Evolutionary conservation across 352 stramenopile genomes (phyloP).

Genomic region (Phytophthora cactorum): DNA sequence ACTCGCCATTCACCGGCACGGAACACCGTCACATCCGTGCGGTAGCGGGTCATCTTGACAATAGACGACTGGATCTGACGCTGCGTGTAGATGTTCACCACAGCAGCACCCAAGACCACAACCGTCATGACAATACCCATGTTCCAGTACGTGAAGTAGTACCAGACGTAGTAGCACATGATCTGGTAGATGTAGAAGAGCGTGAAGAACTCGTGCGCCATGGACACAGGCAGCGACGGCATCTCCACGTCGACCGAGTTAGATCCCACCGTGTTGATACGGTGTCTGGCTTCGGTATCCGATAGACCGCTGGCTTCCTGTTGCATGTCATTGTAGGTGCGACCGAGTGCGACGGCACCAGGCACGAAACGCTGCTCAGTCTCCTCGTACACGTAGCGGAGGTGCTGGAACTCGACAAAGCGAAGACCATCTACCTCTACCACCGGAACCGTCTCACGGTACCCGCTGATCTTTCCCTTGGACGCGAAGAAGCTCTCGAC

Average conservation of each 20-base stretch:
- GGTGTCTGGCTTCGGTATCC: constrained; percentile 15
- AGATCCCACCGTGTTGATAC: constrained; percentile 32
- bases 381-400: constrained; percentile 52
- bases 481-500: constrained; percentile 29
- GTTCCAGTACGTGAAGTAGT: constrained; percentile 62
- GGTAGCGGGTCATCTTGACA: constrained; percentile 51
- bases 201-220: constrained; percentile 7
- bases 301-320: constrained; percentile 24
- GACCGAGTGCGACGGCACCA: constrained; percentile 12
- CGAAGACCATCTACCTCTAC: constrained; percentile 24
- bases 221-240: constrained; percentile 26
- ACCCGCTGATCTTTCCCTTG: constrained; percentile 28
- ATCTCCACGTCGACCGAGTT: constrained; percentile 51
- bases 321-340: constrained; percentile 25
- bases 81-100: constrained; percentile 55
- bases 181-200: too few species aligned
- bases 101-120: constrained; percentile 39
- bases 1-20: constrained; percentile 57
- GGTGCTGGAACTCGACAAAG: constrained; percentile 49
- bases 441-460: constrained; percentile 35
- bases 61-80: constrained; percentile 46
- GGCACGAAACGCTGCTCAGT: constrained; percentile 32
- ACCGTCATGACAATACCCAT: constrained; percentile 50
- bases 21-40: constrained; percentile 66
- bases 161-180: constrained; percentile 24